These are phyloP conservation scores for Saturnispora sanitii DNA, from an alignment of 805 yeast species.

Conservation along the genomic window DNA sequence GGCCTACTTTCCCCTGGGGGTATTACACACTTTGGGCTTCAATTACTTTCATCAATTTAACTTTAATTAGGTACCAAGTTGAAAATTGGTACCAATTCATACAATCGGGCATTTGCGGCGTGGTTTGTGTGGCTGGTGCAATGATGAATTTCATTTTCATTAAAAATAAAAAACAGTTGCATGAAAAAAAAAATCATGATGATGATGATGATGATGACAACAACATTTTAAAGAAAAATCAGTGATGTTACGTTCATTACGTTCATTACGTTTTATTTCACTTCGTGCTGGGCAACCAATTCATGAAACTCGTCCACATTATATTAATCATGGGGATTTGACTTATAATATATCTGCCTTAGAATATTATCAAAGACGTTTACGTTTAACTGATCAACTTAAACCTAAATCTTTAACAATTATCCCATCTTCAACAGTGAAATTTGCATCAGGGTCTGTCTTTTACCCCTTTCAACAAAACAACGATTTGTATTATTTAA, in stretches of 20 bases:
- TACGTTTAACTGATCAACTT: constrained; percentile 43
- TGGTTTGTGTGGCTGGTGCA: constrained; percentile 5
- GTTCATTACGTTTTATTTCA: constrained; percentile 5
- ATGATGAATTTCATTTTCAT: not conserved
- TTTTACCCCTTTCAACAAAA: constrained; percentile 90
- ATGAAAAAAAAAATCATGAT: not conserved
- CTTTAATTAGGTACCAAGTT: no score
- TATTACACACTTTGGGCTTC: no score
- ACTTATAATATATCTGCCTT: constrained; percentile 82
- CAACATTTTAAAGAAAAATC: not conserved
- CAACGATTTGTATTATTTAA: constrained; percentile 74
- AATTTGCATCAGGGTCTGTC: constrained; percentile 83
- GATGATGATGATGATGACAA: no score
- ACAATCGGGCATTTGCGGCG: constrained; percentile 1
- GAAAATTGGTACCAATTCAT: not conserved
- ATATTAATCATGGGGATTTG: constrained; percentile 64
- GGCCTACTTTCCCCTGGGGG: no score
- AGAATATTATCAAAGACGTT: constrained; percentile 72
- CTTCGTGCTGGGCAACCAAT: constrained; percentile 69
- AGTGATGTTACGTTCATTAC: constrained; percentile 3
- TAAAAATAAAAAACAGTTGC: not conserved
- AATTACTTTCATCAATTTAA: no score
- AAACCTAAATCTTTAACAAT: constrained; percentile 63
- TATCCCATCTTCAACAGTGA: constrained; percentile 59
- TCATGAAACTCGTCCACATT: constrained; percentile 72